phyloP scores from a whole-genome alignment of 768 basidiomycete species.

The Lentinula aciculospora region DNA sequence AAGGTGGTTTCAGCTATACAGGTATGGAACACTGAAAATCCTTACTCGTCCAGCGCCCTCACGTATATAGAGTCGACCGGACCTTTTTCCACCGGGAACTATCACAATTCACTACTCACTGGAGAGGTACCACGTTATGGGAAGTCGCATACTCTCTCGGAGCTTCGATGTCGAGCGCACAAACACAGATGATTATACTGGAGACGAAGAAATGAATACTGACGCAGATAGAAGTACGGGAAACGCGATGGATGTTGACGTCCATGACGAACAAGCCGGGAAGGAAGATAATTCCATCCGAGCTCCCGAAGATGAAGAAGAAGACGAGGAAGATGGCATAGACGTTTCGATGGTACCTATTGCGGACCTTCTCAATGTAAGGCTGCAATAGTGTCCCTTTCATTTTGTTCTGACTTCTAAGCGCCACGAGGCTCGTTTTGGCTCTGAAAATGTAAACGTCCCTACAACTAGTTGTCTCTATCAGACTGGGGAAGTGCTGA shows the following conservation, averaged over 20 bases:
- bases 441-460: constrained; percentile 70
- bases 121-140: constrained; percentile 79
- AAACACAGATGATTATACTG: constrained; percentile 27
- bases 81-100: constrained; percentile 59
- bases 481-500: background rate
- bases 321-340: constrained; percentile 47
- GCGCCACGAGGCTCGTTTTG: constrained; percentile 52
- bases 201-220: constrained; percentile 25
- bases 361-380: constrained; percentile 84
- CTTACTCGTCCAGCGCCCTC: background rate
- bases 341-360: constrained; percentile 91
- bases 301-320: constrained; percentile 15
- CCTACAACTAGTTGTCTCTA: background rate
- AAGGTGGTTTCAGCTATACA: constrained; percentile 67
- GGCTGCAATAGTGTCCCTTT: background rate
- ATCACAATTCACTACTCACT: constrained; percentile 53
- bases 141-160: constrained; percentile 86
- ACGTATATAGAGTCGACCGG: constrained; percentile 47
- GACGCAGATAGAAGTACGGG: constrained; percentile 26
- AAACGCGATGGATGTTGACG: constrained; percentile 39
- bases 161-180: constrained; percentile 76
- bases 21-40: constrained; percentile 32
- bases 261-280: constrained; percentile 1
- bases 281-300: constrained; percentile 9
- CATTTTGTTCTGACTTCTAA: background rate